Evolutionary conservation across 805 yeast species (phyloP).

Genomic region (Suhomyces canberraensis): DNA sequence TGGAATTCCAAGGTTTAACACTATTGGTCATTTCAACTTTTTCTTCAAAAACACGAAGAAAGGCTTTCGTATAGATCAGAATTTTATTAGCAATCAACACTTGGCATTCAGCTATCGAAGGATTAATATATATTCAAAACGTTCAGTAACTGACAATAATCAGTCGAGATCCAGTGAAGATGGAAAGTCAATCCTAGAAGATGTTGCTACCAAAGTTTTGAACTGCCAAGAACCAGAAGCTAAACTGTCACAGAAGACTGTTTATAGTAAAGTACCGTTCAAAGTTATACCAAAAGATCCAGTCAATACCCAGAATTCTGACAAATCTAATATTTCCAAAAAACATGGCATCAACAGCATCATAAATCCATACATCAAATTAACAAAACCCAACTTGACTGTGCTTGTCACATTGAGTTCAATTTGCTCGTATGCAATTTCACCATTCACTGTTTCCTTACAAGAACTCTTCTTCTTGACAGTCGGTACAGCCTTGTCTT

Average conservation of each 20-base stretch:
- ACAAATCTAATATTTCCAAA: conserved; percentile 8
- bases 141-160: background rate
- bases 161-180: background rate
- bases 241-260: conserved; percentile 17
- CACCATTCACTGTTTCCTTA: conserved; percentile 78
- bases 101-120: conserved; percentile 7
- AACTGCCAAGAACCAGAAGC: conserved; percentile 43
- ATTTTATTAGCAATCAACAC: conserved; percentile 32
- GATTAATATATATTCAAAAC: background rate
- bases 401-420: conserved; percentile 86
- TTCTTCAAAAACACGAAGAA: conserved; percentile 36
- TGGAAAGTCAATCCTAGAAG: conserved; percentile 21
- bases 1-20: conserved; percentile 13
- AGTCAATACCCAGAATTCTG: background rate
- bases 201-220: conserved; percentile 43
- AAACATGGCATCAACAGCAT: conserved; percentile 31
- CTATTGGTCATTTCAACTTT: conserved; percentile 26
- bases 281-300: conserved; percentile 44
- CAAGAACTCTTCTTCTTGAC: conserved; percentile 70
- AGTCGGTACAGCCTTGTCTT: conserved; percentile 79
- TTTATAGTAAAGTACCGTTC: conserved; percentile 48
- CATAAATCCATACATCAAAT: conserved; percentile 65
- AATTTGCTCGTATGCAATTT: conserved; percentile 88
- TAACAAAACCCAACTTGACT: conserved; percentile 89
- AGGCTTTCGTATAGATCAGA: conserved; percentile 27